Percentiles rank a stretch among this genome's conserved stretches.
Conservation (phyloP, 2,329 filamentous ascomycete species). For the Aspergillus novofumigatus region DNA sequence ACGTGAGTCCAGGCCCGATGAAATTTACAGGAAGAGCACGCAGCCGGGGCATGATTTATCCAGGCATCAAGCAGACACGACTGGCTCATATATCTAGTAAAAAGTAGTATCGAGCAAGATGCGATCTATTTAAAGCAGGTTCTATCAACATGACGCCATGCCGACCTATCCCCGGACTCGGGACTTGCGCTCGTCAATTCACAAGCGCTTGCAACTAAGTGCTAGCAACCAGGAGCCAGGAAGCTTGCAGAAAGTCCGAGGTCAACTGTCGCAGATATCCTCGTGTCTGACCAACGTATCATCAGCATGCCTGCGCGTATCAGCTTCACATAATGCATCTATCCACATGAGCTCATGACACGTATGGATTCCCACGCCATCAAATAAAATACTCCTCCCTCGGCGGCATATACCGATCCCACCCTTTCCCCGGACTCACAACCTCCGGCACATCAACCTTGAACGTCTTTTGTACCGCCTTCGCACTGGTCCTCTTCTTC, state of each 20-base stretch:
- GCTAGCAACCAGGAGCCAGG: no score
- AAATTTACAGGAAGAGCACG: no score
- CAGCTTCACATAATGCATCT: background rate
- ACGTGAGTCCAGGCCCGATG: no score
- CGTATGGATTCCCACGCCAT: background rate
- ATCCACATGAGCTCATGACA: background rate
- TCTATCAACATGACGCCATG: background rate
- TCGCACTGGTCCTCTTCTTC: constrained; percentile 15
- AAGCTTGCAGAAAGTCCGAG: no score
- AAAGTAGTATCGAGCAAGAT: background rate
- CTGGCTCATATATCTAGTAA: background rate
- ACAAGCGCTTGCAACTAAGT: no score
- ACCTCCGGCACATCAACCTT: constrained; percentile 23
- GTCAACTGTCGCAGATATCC: background rate
- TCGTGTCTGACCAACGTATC: background rate
- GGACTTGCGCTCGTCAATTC: no score
- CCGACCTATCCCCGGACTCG: background rate
- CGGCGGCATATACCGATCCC: constrained; percentile 18
- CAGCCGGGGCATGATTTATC: no score
- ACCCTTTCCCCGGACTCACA: constrained; percentile 15
- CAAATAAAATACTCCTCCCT: background rate
- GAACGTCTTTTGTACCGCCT: constrained; percentile 24
- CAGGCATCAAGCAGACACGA: no score
- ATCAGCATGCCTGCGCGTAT: background rate
- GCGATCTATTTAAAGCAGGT: background rate